Conservation (phyloP, 2,329 filamentous ascomycete genomes). For the Elsinoe necatrix region DNA sequence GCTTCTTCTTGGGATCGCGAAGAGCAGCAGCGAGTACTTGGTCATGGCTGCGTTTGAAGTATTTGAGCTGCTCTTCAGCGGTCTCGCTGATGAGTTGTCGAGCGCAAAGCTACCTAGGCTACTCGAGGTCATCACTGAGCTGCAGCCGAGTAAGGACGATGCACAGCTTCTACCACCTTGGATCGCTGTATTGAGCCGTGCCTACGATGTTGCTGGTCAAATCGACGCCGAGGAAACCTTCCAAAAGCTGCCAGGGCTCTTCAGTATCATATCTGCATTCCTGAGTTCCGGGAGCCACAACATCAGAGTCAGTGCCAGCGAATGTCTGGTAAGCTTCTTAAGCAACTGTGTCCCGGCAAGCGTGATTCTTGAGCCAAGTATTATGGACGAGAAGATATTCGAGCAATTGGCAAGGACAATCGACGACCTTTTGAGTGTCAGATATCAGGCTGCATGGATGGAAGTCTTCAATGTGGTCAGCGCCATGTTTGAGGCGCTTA, state of each 20-base stretch:
- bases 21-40: slow-evolving; percentile 87
- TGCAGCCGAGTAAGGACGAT: slow-evolving; percentile 87
- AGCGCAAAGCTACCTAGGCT: slow-evolving; percentile 83
- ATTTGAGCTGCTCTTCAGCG: slow-evolving; percentile 92
- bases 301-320: slow-evolving; percentile 86
- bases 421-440: slow-evolving; percentile 70
- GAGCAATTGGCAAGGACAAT: slow-evolving; percentile 70
- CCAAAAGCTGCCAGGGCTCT: slow-evolving; percentile 76
- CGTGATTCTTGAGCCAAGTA: slow-evolving; percentile 77
- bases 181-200: slow-evolving; percentile 90
- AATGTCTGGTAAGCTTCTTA: slow-evolving; percentile 88
- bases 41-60: slow-evolving; percentile 95
- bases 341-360: slow-evolving; percentile 78
- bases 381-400: slow-evolving; percentile 84
- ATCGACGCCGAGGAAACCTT: slow-evolving; percentile 87
- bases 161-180: slow-evolving; percentile 90
- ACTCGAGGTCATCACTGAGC: slow-evolving; percentile 81
- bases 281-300: slow-evolving; percentile 83
- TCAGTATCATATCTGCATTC: slow-evolving; percentile 70
- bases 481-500: slow-evolving; percentile 76
- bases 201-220: slow-evolving; percentile 87
- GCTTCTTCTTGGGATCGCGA: slow-evolving; percentile 76
- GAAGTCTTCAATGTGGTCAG: slow-evolving; percentile 86
- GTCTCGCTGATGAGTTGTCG: slow-evolving; percentile 79
- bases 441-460: slow-evolving; percentile 89